Conservation (phyloP, 2,329 filamentous ascomycete genomes). For the Pestalotiopsis sp. region DNA sequence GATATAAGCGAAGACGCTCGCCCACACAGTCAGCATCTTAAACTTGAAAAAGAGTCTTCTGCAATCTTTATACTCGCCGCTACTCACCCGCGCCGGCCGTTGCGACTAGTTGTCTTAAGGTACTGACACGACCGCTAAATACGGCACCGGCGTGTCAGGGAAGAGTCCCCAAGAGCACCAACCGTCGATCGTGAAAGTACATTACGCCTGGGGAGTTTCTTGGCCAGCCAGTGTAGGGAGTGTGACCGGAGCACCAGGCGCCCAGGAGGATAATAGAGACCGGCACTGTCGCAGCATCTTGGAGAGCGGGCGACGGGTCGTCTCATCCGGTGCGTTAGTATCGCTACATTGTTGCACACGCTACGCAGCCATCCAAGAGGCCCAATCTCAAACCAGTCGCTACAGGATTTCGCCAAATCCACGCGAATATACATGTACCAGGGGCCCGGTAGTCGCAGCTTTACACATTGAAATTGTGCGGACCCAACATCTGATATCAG, state of each 20-base stretch:
- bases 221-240: conserved; percentile 3
- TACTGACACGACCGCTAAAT: conserved; percentile 9
- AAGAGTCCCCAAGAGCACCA: conserved; percentile 4
- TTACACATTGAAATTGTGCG: not conserved
- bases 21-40: not conserved
- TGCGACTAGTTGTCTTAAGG: not conserved
- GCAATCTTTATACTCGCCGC: conserved; percentile 2
- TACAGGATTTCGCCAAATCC: not conserved
- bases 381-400: conserved; percentile 2
- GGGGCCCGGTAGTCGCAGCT: not conserved
- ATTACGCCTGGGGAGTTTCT: not conserved
- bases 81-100: conserved; percentile 8
- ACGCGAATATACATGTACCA: not conserved
- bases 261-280: not conserved
- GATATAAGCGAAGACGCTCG: not conserved
- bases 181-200: not conserved
- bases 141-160: conserved; percentile 12
- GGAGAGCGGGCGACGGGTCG: not conserved
- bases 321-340: conserved; percentile 1
- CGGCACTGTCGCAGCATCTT: not conserved
- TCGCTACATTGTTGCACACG: conserved; percentile 4
- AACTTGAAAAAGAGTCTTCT: not conserved
- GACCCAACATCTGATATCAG: conserved; percentile 2
- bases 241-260: not conserved
- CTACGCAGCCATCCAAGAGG: conserved; percentile 1